Base-by-base conservation (phyloP, 257 asterid genomes). In the Salvia rosmarinus region DNA sequence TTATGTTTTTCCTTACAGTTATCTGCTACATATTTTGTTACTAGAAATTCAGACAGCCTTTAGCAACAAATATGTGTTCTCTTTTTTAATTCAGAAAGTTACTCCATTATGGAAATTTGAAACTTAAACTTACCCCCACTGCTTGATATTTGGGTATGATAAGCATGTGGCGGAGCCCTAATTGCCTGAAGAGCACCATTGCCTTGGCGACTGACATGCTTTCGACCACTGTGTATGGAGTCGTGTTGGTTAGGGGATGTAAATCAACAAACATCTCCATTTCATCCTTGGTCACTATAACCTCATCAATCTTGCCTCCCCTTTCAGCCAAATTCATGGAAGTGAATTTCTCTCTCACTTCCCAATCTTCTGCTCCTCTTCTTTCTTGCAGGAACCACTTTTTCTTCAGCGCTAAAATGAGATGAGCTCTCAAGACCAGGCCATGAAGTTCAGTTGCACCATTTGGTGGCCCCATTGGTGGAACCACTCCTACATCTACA, bases 131-230 rank as follows among this genome's bases (percentile, higher is more conserved):
- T 78, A 93, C 95, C 87, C 90, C 90, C 10, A 86, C 84, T 75
- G 88, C 89, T 75, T 90, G 96, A 70, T 86, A 79, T 75, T 87
- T 92, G 40, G 97, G 95, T 56, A 93, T 81, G 55, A 93, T 78
- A 71, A 93, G 85, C 97, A 88, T 79, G 79, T 93, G 98, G 11
- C 97, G 89, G 37, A 90, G 93, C 71, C 90, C 97, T 46, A 93
- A 88, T 75, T 86, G 88, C 78, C 98, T 75, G 74, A 93, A 93
- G 70, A 86, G 91, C 75, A 87, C 89, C 94, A 90, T 68, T 5
- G 95, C 98, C 85, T 90, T 93, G 14, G 97, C 97, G 5, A 91
- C 92, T 0, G 95, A 90, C 81, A 85, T 80, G 78, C 82, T 93
- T 73, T 93, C 98, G 17, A 85, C 75, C 80, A 88, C 87, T 3